Percentiles rank a stretch among this genome's conserved stretches.
Conservation (phyloP, 2,329 filamentous ascomycete species). For the Karstenula rhodostoma region DNA sequence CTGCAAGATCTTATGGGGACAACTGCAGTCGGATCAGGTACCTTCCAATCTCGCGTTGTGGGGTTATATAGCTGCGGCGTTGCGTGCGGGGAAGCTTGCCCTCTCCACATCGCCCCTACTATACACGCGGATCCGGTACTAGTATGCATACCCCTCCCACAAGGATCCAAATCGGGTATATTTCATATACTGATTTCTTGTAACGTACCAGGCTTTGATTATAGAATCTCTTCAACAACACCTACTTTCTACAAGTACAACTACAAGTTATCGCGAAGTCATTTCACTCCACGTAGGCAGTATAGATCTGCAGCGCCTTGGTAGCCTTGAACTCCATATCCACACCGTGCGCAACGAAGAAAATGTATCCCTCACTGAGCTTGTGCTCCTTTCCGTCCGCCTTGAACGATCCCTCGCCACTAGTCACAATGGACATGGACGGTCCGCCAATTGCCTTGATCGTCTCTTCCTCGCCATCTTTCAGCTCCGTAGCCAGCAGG, state of each 20-base stretch:
- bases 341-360: slow-evolving; percentile 69
- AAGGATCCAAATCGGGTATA: slow-evolving; percentile 14
- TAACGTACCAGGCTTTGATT: background rate
- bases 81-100: slow-evolving; percentile 37
- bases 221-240: background rate
- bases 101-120: slow-evolving; percentile 14
- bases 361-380: slow-evolving; percentile 69
- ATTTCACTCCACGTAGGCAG: slow-evolving; percentile 55
- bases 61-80: slow-evolving; percentile 37
- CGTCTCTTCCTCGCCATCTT: slow-evolving; percentile 65
- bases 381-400: slow-evolving; percentile 62
- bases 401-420: slow-evolving; percentile 65
- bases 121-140: slow-evolving; percentile 37
- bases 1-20: no score
- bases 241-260: background rate
- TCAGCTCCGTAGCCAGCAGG: slow-evolving; percentile 68
- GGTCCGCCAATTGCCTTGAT: slow-evolving; percentile 66
- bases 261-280: background rate
- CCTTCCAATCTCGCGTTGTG: slow-evolving; percentile 7
- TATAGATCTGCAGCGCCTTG: slow-evolving; percentile 58
- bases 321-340: slow-evolving; percentile 57
- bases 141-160: slow-evolving; percentile 17
- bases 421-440: slow-evolving; percentile 69
- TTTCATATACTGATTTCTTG: background rate
- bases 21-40: background rate